These are phyloP conservation scores for Halteria grandinella DNA, from an alignment of 73 alveolate species.

Conservation along the genomic window DNA sequence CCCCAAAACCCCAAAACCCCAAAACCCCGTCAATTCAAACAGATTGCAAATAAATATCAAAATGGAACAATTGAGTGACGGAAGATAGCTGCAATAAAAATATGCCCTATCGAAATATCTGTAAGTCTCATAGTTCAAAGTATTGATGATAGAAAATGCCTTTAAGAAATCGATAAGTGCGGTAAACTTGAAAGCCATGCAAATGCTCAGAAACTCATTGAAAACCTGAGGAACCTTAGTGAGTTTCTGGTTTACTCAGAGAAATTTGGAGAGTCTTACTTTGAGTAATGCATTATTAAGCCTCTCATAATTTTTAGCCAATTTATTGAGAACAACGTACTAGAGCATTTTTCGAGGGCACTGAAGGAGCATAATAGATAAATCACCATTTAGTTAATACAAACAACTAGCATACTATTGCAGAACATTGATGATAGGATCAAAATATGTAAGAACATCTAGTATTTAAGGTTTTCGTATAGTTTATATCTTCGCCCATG, in stretches of 20 bases:
- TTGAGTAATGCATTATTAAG: slow-evolving; percentile 35
- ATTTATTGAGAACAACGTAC: slow-evolving; percentile 26
- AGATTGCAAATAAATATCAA: neutral
- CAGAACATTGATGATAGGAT: slow-evolving; percentile 51
- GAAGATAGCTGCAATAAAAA: slow-evolving; percentile 21
- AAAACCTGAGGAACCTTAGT: slow-evolving; percentile 23
- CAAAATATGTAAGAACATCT: slow-evolving; percentile 15
- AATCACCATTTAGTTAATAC: slow-evolving; percentile 42
- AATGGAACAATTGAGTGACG: slow-evolving; percentile 13
- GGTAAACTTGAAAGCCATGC: no score
- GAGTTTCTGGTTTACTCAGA: slow-evolving; percentile 57
- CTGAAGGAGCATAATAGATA: slow-evolving; percentile 11
- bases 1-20: neutral
- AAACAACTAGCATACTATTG: slow-evolving; percentile 56
- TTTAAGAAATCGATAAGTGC: no score
- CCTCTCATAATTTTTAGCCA: neutral
- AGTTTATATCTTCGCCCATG: slow-evolving; percentile 73
- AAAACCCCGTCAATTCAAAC: neutral
- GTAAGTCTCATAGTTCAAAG: slow-evolving; percentile 2
- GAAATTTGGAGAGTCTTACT: slow-evolving; percentile 16
- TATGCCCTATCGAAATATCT: slow-evolving; percentile 1
- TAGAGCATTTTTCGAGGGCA: slow-evolving; percentile 19
- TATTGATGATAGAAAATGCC: no score
- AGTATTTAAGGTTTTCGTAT: neutral
- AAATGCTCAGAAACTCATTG: no score